A percentile compares a stretch with the other conserved stretches of the same genome.
phyloP scores from a whole-genome alignment of 2,329 filamentous ascomycete genomes.

The Davidsoniella australis region DNA sequence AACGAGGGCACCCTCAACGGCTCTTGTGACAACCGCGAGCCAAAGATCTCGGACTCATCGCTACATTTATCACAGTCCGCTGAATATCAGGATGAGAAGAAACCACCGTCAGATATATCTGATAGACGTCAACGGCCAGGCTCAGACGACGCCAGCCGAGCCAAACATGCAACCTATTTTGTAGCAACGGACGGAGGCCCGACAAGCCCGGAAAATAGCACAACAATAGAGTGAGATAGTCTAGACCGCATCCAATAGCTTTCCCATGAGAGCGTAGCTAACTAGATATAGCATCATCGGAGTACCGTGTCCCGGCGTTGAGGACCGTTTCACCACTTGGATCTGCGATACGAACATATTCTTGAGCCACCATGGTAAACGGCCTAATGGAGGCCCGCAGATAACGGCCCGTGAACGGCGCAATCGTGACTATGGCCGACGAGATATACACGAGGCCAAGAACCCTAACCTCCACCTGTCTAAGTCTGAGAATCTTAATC shows the following conservation, averaged over 20 bases:
- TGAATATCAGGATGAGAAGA: too few species aligned
- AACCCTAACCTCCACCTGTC: conserved; percentile 16
- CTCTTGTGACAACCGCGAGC: neutral
- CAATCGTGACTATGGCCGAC: neutral
- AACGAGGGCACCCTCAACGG: neutral
- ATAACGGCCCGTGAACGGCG: neutral
- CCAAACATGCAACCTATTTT: neutral
- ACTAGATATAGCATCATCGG: conserved; percentile 24
- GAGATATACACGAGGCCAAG: neutral
- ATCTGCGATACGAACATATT: conserved; percentile 31
- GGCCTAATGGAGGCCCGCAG: conserved; percentile 9
- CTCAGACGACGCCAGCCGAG: too few species aligned
- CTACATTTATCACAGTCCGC: too few species aligned
- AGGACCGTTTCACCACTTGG: conserved; percentile 33
- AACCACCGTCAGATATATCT: too few species aligned
- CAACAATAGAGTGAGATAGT: conserved; percentile 5
- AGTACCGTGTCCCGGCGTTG: conserved; percentile 35
- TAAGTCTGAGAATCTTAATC: conserved; percentile 14
- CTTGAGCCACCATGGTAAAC: conserved; percentile 26
- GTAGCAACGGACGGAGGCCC: conserved; percentile 5
- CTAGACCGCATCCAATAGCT: neutral
- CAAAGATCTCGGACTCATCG: too few species aligned
- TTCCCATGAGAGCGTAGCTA: neutral
- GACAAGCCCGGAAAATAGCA: neutral
- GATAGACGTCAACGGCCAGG: too few species aligned